Evolutionary conservation across 2,329 filamentous ascomycete species (phyloP).

Genomic region (Penicillium brevicompactum): DNA sequence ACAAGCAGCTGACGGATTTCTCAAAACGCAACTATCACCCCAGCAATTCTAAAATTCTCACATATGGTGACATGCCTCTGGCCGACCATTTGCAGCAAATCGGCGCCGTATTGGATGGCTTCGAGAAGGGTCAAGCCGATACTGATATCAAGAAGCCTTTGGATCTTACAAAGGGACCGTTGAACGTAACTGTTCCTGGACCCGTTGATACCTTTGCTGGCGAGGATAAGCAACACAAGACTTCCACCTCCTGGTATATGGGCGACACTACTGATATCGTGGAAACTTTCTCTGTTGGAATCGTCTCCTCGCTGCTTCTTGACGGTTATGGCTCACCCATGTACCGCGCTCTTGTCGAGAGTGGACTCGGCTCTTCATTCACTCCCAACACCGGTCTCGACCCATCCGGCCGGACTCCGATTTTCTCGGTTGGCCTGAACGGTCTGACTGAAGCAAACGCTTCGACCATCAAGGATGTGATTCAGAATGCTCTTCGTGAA

Average conservation of each 20-base stretch:
- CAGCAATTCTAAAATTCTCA: slow-evolving; percentile 94
- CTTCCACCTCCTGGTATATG: slow-evolving; percentile 89
- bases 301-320: slow-evolving; percentile 81
- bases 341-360: slow-evolving; percentile 85
- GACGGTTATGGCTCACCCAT: slow-evolving; percentile 95
- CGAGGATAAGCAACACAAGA: slow-evolving; percentile 86
- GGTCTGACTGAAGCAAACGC: slow-evolving; percentile 85
- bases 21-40: slow-evolving; percentile 95
- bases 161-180: slow-evolving; percentile 66
- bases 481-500: slow-evolving; percentile 72
- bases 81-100: slow-evolving; percentile 78
- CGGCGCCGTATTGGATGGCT: slow-evolving; percentile 71
- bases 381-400: slow-evolving; percentile 95
- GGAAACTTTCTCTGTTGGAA: slow-evolving; percentile 82
- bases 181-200: slow-evolving; percentile 71
- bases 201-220: slow-evolving; percentile 86
- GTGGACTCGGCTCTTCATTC: slow-evolving; percentile 87
- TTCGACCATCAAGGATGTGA: slow-evolving; percentile 70
- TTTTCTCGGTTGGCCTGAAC: slow-evolving; percentile 88
- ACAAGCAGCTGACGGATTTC: slow-evolving; percentile 84
- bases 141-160: slow-evolving; percentile 76
- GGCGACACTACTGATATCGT: slow-evolving; percentile 79
- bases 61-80: slow-evolving; percentile 91
- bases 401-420: slow-evolving; percentile 70
- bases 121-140: slow-evolving; percentile 71